phyloP scores from a whole-genome alignment of 148 eudicot genomes.

The Rhododendron vialii region DNA sequence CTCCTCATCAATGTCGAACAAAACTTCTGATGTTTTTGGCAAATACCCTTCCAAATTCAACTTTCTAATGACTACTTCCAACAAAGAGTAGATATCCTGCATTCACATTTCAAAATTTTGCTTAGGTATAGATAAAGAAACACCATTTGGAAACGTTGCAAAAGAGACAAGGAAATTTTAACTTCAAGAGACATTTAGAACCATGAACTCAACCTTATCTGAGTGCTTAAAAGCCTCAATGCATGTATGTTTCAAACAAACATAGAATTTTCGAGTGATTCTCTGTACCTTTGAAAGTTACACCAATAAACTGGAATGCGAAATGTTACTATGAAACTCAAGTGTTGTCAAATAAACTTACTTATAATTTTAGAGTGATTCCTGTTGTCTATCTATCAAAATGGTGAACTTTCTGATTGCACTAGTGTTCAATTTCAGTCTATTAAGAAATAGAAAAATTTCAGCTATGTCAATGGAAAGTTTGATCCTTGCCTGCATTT shows the following conservation, averaged over 20 bases:
- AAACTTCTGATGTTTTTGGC: constrained; percentile 26
- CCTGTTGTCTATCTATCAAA: not conserved
- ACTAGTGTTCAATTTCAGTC: not conserved
- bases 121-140: not conserved
- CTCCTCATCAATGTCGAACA: constrained; percentile 32
- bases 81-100: constrained; percentile 24
- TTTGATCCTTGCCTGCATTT: constrained; percentile 5
- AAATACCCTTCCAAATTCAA: constrained; percentile 23
- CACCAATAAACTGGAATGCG: not conserved
- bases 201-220: not conserved
- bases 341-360: not conserved
- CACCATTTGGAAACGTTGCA: not conserved
- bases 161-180: not conserved
- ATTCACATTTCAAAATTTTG: not conserved
- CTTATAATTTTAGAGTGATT: not conserved
- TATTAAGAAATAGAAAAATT: not conserved
- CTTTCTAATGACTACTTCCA: constrained; percentile 19
- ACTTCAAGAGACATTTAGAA: not conserved
- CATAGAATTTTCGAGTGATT: not conserved
- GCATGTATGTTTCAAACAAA: not conserved
- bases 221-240: not conserved
- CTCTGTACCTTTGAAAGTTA: not conserved
- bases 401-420: not conserved
- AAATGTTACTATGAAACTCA: not conserved
- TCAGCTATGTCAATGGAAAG: not conserved